Evolutionary conservation across 2,329 filamentous ascomycete species (phyloP).

Genomic region (Gnomoniopsis sp.): DNA sequence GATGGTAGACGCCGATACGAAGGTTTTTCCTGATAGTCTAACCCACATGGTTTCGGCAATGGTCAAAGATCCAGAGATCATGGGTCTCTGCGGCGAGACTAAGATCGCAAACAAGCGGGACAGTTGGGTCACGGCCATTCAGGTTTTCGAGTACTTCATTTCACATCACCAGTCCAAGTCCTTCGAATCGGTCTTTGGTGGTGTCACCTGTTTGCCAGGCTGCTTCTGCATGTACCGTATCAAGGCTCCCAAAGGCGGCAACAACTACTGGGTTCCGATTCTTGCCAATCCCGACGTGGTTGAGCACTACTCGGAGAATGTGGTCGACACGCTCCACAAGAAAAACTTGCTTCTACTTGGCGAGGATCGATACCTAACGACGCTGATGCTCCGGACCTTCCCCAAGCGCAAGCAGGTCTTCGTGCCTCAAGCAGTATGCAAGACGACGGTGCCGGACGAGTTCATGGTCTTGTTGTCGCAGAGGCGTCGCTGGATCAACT

Average conservation of each 20-base stretch:
- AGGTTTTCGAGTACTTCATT: constrained; percentile 99
- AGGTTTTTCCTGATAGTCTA: constrained; percentile 96
- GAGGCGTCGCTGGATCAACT: constrained; percentile 98
- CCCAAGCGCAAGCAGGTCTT: constrained; percentile 99
- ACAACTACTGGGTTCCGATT: constrained; percentile 99
- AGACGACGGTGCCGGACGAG: constrained; percentile 90
- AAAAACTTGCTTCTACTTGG: constrained; percentile 91
- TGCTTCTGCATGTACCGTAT: constrained; percentile 99
- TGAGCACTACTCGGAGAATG: constrained; percentile 98
- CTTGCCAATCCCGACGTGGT: constrained; percentile 97
- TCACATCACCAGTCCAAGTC: constrained; percentile 96
- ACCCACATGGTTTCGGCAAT: constrained; percentile 99
- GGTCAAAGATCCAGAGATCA: constrained; percentile 98
- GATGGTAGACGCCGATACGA: constrained; percentile 99
- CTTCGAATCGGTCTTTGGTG: constrained; percentile 97
- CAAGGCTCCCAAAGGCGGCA: constrained; percentile 95
- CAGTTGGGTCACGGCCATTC: constrained; percentile 95
- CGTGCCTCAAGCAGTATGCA: constrained; percentile 97
- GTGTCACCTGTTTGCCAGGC: constrained; percentile 95
- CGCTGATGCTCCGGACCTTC: constrained; percentile 97
- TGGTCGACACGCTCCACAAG: constrained; percentile 96
- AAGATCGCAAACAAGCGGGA: constrained; percentile 98
- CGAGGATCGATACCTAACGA: constrained; percentile 93
- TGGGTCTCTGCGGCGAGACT: constrained; percentile 97
- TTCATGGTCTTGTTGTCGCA: constrained; percentile 93